Evolutionary conservation across 2,329 filamentous ascomycete species (phyloP).

Genomic region (Fusarium domesticum): DNA sequence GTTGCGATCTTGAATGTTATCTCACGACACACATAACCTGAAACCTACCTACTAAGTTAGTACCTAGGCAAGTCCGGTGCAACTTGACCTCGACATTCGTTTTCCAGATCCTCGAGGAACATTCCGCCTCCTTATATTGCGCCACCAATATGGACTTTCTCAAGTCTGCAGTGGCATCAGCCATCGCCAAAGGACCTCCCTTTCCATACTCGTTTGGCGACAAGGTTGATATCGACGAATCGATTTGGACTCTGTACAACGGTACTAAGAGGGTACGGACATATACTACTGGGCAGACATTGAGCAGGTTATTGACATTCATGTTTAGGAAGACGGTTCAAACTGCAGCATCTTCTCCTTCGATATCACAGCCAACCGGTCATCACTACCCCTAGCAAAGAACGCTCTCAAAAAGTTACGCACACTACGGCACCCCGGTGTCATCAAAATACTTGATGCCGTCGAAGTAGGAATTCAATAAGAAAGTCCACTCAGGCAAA

Average conservation of each 20-base stretch:
- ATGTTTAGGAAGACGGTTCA: slow-evolving; percentile 77
- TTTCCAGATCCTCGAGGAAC: too few relatives aligned
- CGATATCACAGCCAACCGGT: slow-evolving; percentile 77
- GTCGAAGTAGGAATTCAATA: slow-evolving; percentile 65
- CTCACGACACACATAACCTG: too few relatives aligned
- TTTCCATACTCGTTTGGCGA: slow-evolving; percentile 94
- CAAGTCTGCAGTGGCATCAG: slow-evolving; percentile 94
- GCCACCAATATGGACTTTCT: slow-evolving; percentile 99
- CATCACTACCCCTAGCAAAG: slow-evolving; percentile 78
- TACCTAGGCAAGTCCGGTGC: too few relatives aligned
- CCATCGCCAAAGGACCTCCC: slow-evolving; percentile 89
- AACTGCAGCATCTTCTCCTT: slow-evolving; percentile 97
- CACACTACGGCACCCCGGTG: slow-evolving; percentile 88
- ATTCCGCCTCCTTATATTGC: too few relatives aligned
- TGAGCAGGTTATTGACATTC: not conserved
- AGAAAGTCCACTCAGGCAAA: not conserved
- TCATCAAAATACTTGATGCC: slow-evolving; percentile 90
- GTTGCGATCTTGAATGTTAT: slow-evolving; percentile 19
- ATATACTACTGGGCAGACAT: not conserved
- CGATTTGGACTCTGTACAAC: slow-evolving; percentile 95
- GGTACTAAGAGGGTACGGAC: slow-evolving; percentile 77
- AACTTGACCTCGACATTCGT: too few relatives aligned
- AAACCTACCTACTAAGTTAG: too few relatives aligned
- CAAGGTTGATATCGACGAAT: slow-evolving; percentile 85
- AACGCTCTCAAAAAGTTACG: slow-evolving; percentile 93